Base-by-base conservation (phyloP, 2,329 filamentous ascomycete genomes). In the Chrysosporium queenslandicum region DNA sequence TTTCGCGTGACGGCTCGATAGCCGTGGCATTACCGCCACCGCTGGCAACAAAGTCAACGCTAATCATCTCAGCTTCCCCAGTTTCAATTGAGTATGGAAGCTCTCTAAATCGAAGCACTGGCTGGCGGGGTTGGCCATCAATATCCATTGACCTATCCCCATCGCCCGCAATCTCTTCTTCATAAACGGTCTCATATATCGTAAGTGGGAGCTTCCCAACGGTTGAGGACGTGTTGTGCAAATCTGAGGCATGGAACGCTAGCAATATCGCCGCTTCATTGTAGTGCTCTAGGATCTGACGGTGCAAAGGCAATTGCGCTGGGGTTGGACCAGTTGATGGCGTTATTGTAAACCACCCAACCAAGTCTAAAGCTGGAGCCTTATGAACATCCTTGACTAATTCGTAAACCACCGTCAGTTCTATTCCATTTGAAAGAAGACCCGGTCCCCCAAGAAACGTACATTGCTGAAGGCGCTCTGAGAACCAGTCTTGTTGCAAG, bases 21-120 rank as follows among this genome's bases (percentile, higher is more conserved):
- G 81, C 81, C 9, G 85, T 82, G 21, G 89, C 90, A 62, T 87
- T 91, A 45, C 86, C 87, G 43, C 86, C 86, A 36, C 86, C 87
- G 49, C 84, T 83, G 0, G 91, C 90, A 18, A 98, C 85, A 59
- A 90, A 94, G 68, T 96, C 89, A 63, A 98, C 87, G 60, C 87
- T 86, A 59, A 98, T 97, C 89, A 96, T 96, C 69, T 98, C 92
- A 1, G 90, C 90, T 67, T 97, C 90, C 8, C 87, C 88, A 0
- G 90, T 95, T 71, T 97, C 92, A 1, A 97, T 83, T 0, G 85
- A 85, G 67, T 92, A 97, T 1, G 85, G 81, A 8, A 97, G 71
- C 64, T 94, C 85, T 55, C 84, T 80, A 69, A 97, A 97, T 62
- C 80, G 85, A 55, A 92, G 76, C 47, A 77, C 79, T 21, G 82